These are phyloP conservation scores for Knoxdaviesia proteae DNA, from an alignment of 2,329 filamentous ascomycete genomes.

Conservation along the genomic window DNA sequence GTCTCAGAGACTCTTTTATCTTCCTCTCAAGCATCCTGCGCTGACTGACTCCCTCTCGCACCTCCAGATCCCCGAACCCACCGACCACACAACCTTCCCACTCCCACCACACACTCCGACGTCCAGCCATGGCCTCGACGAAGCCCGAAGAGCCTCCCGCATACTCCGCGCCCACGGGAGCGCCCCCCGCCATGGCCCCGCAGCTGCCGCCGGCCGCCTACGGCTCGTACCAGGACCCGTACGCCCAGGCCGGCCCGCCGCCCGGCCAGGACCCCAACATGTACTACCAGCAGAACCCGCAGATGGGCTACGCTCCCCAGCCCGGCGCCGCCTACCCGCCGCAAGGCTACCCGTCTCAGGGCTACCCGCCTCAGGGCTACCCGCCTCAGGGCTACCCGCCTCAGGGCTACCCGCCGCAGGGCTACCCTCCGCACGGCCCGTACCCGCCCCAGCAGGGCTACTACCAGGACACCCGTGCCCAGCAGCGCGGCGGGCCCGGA, in stretches of 20 bases:
- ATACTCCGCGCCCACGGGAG: slow-evolving; percentile 2
- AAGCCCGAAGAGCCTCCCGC: slow-evolving; percentile 1
- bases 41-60: too few species aligned
- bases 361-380: slow-evolving; percentile 10
- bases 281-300: slow-evolving; percentile 10
- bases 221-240: slow-evolving; percentile 16
- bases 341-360: slow-evolving; percentile 11
- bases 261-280: slow-evolving; percentile 1
- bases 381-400: slow-evolving; percentile 17
- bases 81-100: background rate
- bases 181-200: slow-evolving; percentile 26
- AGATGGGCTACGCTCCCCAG: slow-evolving; percentile 12
- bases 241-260: slow-evolving; percentile 8
- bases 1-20: too few species aligned
- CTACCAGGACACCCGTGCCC: slow-evolving; percentile 7
- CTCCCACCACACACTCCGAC: background rate
- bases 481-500: slow-evolving; percentile 11
- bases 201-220: slow-evolving; percentile 22
- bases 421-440: slow-evolving; percentile 10
- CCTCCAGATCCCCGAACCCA: background rate
- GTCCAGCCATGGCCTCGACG: background rate
- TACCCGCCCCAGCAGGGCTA: slow-evolving; percentile 17
- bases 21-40: too few species aligned
- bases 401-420: slow-evolving; percentile 9
- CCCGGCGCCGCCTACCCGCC: slow-evolving; percentile 6